Percentiles rank a stretch among this genome's conserved stretches.
Conservation (phyloP, 2,329 filamentous ascomycete species). For the Ceratocystis lukuohia region DNA sequence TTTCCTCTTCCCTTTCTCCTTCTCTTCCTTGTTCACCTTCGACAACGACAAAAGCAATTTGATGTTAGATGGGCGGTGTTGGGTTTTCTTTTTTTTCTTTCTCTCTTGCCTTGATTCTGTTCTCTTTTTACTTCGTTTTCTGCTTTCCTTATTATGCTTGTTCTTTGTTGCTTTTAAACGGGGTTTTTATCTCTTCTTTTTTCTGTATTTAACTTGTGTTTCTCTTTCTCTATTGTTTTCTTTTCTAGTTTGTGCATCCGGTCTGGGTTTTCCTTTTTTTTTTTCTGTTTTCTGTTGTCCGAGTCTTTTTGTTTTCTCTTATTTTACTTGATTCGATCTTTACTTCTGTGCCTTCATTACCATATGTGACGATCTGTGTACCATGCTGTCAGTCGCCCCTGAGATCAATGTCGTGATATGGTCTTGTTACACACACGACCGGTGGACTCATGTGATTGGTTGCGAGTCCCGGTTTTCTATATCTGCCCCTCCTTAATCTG, state of each 20-base stretch:
- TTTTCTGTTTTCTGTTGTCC: conserved; percentile 17
- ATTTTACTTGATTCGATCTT: conserved; percentile 16
- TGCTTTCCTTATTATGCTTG: conserved; percentile 18
- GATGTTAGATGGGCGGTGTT: conserved; percentile 16
- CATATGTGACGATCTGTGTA: background rate
- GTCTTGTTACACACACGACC: too few species aligned
- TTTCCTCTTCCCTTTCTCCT: background rate
- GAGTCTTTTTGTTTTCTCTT: too few species aligned
- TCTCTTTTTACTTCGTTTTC: conserved; percentile 27
- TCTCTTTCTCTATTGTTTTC: conserved; percentile 3
- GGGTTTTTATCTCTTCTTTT: conserved; percentile 25
- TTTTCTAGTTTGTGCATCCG: conserved; percentile 7
- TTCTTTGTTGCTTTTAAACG: conserved; percentile 20
- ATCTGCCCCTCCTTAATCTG: too few species aligned
- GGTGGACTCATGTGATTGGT: too few species aligned
- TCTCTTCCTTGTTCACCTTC: background rate
- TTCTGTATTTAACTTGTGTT: conserved; percentile 19
- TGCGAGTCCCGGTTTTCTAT: too few species aligned
- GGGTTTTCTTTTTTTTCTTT: conserved; percentile 11
- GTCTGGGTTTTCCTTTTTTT: conserved; percentile 16
- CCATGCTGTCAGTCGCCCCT: too few species aligned
- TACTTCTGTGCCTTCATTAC: background rate
- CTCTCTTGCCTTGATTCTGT: conserved; percentile 25
- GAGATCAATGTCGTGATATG: too few species aligned
- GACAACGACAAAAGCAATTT: conserved; percentile 11